Evolutionary conservation across 2,329 filamentous ascomycete genomes (phyloP).

Genomic region (Phaeomoniella chlamydospora): DNA sequence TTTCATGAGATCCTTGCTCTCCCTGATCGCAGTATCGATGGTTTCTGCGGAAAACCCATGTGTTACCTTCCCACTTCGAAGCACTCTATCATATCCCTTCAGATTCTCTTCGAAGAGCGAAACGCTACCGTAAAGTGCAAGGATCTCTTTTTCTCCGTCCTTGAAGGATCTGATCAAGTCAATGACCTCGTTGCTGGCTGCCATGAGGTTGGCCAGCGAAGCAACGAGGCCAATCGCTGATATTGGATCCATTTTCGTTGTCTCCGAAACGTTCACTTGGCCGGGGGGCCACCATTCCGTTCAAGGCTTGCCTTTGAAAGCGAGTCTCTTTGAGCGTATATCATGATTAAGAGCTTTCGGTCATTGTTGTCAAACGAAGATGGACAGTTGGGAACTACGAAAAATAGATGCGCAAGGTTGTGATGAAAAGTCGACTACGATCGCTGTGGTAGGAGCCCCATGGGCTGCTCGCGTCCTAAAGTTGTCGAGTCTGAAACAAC

Average conservation of each 20-base stretch:
- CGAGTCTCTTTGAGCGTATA: not conserved
- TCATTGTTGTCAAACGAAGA: not conserved
- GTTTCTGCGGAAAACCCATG: slow-evolving; percentile 6
- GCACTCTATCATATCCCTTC: slow-evolving; percentile 7
- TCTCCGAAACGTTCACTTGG: not conserved
- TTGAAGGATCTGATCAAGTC: slow-evolving; percentile 3
- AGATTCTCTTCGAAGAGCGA: slow-evolving; percentile 6
- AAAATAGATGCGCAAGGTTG: not conserved
- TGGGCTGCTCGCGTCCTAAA: no score
- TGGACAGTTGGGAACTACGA: not conserved
- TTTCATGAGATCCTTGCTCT: slow-evolving; percentile 5
- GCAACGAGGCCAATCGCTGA: slow-evolving; percentile 5
- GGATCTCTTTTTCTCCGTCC: slow-evolving; percentile 5
- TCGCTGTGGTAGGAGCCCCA: not conserved
- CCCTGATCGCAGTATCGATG: slow-evolving; percentile 5
- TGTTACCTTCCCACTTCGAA: slow-evolving; percentile 7
- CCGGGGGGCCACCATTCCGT: not conserved
- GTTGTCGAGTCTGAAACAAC: no score
- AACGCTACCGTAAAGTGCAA: slow-evolving; percentile 5
- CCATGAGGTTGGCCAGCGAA: slow-evolving; percentile 3
- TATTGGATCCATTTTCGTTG: slow-evolving; percentile 5
- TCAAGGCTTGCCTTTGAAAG: not conserved
- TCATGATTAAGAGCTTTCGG: not conserved
- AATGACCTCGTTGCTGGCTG: slow-evolving; percentile 3
- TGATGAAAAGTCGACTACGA: not conserved